phyloP scores from a whole-genome alignment of 2,329 filamentous ascomycete genomes.

The Diplodia seriata region DNA sequence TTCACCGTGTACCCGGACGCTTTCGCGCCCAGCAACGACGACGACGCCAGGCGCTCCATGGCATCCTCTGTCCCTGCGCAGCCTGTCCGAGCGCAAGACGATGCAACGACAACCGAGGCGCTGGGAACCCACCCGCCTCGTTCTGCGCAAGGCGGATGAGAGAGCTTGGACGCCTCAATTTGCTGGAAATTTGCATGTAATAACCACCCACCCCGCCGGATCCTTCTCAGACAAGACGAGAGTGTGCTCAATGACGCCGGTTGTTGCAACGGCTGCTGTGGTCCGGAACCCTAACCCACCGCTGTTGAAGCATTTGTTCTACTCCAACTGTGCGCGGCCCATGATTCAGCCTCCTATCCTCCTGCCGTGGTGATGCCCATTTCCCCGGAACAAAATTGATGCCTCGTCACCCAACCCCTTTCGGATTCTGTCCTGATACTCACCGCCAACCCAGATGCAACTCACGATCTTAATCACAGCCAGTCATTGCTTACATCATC shows the following conservation, averaged over 20 bases:
- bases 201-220: constrained; percentile 24
- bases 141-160: constrained; percentile 1
- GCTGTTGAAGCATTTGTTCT: neutral
- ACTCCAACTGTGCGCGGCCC: neutral
- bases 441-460: neutral
- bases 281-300: neutral
- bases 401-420: neutral
- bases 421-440: neutral
- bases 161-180: constrained; percentile 26
- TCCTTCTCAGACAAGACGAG: neutral
- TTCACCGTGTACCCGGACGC: constrained; percentile 11
- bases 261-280: neutral
- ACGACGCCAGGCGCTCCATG: neutral
- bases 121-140: constrained; percentile 9
- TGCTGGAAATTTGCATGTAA: constrained; percentile 27
- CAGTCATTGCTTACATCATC: constrained; percentile 20
- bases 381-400: neutral
- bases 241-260: constrained; percentile 11
- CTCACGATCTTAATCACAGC: neutral
- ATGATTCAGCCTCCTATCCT: neutral
- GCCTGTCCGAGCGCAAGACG: neutral
- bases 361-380: neutral
- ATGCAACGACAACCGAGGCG: constrained; percentile 7
- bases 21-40: neutral
- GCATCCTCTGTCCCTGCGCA: constrained; percentile 18